phyloP scores from a whole-genome alignment of 306 rosid species.

The Cicer cuneatum region DNA sequence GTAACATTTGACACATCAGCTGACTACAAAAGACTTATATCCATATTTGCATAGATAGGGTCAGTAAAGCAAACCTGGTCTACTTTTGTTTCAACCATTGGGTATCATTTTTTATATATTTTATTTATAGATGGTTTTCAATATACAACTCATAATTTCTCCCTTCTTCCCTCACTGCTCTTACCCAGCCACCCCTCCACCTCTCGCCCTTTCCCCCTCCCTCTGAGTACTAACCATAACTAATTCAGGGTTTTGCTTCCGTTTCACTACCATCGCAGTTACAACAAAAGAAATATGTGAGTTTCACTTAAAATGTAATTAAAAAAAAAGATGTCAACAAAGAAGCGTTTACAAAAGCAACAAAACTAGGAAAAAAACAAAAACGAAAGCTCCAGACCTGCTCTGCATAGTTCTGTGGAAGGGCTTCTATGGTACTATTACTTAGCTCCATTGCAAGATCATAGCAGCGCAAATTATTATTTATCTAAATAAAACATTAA shows the following conservation, averaged over 20 bases:
- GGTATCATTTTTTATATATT: background rate
- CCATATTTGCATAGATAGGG: background rate
- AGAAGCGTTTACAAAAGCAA: constrained; percentile 33
- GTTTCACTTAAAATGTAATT: background rate
- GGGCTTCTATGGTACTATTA: constrained; percentile 87
- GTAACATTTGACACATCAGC: background rate
- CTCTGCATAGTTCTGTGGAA: constrained; percentile 88
- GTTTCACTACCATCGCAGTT: background rate
- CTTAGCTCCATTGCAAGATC: constrained; percentile 98
- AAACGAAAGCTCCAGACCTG: constrained; percentile 67
- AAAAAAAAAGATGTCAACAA: constrained; percentile 14
- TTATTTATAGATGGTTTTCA: constrained; percentile 8
- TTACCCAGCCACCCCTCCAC: background rate
- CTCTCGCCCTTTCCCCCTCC: background rate
- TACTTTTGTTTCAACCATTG: constrained; percentile 2
- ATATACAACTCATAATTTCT: background rate
- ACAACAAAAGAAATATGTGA: background rate
- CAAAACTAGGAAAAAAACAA: constrained; percentile 41
- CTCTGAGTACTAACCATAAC: background rate
- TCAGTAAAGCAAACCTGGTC: background rate
- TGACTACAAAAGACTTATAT: background rate
- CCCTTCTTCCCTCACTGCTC: background rate
- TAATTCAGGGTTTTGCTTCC: background rate
- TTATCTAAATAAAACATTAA: constrained; percentile 61
- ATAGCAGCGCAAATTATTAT: constrained; percentile 97